Evolutionary conservation across 495 filamentous ascomycete genomes (phyloP).

Genomic region (Penicillium macrosclerotiorum): DNA sequence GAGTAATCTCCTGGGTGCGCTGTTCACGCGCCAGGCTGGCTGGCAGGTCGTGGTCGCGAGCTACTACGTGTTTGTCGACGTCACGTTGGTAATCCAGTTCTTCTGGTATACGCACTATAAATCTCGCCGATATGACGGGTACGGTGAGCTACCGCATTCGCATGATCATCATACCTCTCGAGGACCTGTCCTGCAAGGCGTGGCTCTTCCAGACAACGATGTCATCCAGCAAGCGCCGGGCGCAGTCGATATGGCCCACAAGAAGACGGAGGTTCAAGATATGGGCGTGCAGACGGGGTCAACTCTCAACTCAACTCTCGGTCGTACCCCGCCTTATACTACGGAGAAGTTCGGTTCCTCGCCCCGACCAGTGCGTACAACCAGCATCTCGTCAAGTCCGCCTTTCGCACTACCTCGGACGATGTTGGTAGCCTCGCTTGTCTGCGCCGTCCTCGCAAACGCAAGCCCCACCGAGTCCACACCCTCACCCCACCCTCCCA

Average conservation of each 20-base stretch:
- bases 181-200: constrained; percentile 29
- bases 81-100: constrained; percentile 61
- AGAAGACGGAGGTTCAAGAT: constrained; percentile 29
- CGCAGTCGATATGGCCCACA: constrained; percentile 18
- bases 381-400: constrained; percentile 26
- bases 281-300: constrained; percentile 28
- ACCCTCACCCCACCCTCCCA: constrained; percentile 17
- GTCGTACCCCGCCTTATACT: constrained; percentile 33
- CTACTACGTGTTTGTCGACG: constrained; percentile 70
- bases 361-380: constrained; percentile 27
- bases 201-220: constrained; percentile 25
- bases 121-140: constrained; percentile 29
- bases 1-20: constrained; percentile 64
- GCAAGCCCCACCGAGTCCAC: constrained; percentile 36
- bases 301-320: constrained; percentile 13
- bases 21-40: constrained; percentile 64
- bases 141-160: constrained; percentile 19
- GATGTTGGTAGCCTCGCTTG: constrained; percentile 43
- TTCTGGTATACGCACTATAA: constrained; percentile 64
- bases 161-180: constrained; percentile 20
- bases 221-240: constrained; percentile 10
- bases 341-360: constrained; percentile 39
- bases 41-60: constrained; percentile 69
- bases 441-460: constrained; percentile 47
- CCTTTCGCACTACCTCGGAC: constrained; percentile 41